Conservation (phyloP, 768 basidiomycete species). For the Wakefieldia striispora region DNA sequence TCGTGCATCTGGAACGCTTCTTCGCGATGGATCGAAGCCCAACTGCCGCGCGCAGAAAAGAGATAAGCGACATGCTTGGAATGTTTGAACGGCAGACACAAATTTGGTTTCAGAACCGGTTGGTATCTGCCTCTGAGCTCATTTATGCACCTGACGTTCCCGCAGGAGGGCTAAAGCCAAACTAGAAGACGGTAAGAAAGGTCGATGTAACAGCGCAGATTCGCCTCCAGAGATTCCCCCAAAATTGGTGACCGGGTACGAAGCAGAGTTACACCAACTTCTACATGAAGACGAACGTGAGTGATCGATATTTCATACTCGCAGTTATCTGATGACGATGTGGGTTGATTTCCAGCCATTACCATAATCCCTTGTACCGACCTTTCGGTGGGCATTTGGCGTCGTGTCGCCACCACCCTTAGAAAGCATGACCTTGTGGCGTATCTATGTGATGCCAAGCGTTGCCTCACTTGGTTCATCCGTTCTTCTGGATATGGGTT, state of each 20-base stretch:
- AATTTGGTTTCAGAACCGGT: constrained; percentile 89
- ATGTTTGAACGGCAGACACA: constrained; percentile 89
- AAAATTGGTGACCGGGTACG: constrained; percentile 47
- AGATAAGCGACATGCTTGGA: constrained; percentile 70
- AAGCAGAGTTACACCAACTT: constrained; percentile 59
- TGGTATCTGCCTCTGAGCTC: background rate
- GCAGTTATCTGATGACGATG: background rate
- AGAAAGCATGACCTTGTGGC: constrained; percentile 68
- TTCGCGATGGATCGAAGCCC: constrained; percentile 72
- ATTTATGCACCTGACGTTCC: background rate
- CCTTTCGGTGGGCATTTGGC: constrained; percentile 76
- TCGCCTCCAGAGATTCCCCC: constrained; percentile 51
- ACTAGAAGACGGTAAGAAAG: constrained; percentile 58
- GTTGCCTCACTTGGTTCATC: constrained; percentile 76
- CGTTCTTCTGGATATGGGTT: constrained; percentile 69
- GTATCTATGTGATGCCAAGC: constrained; percentile 67
- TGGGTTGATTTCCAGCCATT: constrained; percentile 46
- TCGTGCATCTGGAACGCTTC: constrained; percentile 69
- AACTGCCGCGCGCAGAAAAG: constrained; percentile 64
- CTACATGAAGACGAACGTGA: constrained; percentile 77
- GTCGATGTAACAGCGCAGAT: constrained; percentile 33
- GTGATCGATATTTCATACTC: constrained; percentile 23
- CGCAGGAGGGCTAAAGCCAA: constrained; percentile 80
- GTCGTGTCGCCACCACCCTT: constrained; percentile 58
- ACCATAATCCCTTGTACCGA: constrained; percentile 75